Evolutionary conservation across 2,329 filamentous ascomycete genomes (phyloP).

Genomic region (Pestalotiopsis fici): DNA sequence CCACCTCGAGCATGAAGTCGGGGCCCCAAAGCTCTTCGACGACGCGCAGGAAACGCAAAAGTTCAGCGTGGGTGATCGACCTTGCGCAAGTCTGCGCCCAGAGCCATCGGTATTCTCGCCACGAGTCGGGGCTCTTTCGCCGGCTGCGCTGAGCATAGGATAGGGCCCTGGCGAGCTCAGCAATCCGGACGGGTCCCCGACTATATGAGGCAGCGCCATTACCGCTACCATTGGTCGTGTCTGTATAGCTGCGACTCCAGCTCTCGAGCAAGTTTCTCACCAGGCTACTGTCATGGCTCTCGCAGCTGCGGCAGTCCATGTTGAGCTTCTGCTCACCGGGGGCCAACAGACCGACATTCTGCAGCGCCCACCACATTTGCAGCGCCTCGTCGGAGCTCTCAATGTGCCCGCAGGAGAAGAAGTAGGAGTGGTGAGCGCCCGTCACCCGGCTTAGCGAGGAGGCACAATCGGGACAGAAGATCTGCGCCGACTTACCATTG

Average conservation of each 20-base stretch:
- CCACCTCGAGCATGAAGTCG: not conserved
- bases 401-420: not conserved
- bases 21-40: not conserved
- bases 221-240: not conserved
- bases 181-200: not conserved
- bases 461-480: not conserved
- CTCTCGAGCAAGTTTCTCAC: not conserved
- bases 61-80: not conserved
- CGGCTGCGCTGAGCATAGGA: not conserved
- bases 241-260: not conserved
- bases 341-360: not conserved
- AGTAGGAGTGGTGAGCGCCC: not conserved
- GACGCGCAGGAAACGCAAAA: not conserved
- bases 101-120: not conserved
- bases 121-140: not conserved
- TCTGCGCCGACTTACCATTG: not conserved
- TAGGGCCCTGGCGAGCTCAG: not conserved
- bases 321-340: not conserved
- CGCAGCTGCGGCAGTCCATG: not conserved
- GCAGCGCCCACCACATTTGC: slow-evolving; percentile 1
- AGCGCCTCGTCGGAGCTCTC: not conserved
- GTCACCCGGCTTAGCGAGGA: not conserved
- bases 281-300: not conserved
- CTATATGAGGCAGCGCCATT: not conserved
- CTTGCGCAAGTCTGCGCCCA: not conserved